Conservation (phyloP, 2,329 filamentous ascomycete species). For the Xylariales sp. region DNA sequence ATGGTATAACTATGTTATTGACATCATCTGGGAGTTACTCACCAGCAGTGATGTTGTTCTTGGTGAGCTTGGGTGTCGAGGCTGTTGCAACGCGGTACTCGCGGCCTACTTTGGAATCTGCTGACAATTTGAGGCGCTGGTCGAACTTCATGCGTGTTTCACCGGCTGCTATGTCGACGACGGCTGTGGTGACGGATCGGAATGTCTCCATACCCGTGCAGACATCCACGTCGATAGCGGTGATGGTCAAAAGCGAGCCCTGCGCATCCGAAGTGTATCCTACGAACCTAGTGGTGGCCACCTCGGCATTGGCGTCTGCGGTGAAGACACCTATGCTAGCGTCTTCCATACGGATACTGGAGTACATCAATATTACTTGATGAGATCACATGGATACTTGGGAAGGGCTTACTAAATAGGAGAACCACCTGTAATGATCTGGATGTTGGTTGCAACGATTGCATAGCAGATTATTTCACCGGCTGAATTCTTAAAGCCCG, state of each 20-base stretch:
- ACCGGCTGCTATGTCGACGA: conserved; percentile 18
- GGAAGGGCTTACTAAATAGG: too few species aligned
- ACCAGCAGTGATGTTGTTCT: conserved; percentile 35
- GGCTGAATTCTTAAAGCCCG: conserved; percentile 24
- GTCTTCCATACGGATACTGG: conserved; percentile 37
- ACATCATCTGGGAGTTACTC: too few species aligned
- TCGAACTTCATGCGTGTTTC: conserved; percentile 35
- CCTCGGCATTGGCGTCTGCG: conserved; percentile 26
- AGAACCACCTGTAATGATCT: conserved; percentile 26
- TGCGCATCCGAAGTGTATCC: conserved; percentile 33
- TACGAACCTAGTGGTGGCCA: conserved; percentile 28
- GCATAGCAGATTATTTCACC: conserved; percentile 32
- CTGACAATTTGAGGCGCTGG: conserved; percentile 23
- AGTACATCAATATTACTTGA: too few species aligned
- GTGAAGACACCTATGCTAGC: conserved; percentile 35
- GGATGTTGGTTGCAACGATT: conserved; percentile 33
- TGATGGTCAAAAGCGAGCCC: conserved; percentile 28
- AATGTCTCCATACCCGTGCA: conserved; percentile 34
- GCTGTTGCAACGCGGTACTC: conserved; percentile 34
- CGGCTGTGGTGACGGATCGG: conserved; percentile 28
- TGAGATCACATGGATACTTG: too few species aligned
- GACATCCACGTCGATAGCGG: conserved; percentile 35
- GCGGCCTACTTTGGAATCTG: conserved; percentile 31
- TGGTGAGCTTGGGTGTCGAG: conserved; percentile 27
- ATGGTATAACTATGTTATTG: too few species aligned